These are phyloP conservation scores for Leishmania lainsoni DNA, from an alignment of 208 protist genomes.

Conservation along the genomic window DNA sequence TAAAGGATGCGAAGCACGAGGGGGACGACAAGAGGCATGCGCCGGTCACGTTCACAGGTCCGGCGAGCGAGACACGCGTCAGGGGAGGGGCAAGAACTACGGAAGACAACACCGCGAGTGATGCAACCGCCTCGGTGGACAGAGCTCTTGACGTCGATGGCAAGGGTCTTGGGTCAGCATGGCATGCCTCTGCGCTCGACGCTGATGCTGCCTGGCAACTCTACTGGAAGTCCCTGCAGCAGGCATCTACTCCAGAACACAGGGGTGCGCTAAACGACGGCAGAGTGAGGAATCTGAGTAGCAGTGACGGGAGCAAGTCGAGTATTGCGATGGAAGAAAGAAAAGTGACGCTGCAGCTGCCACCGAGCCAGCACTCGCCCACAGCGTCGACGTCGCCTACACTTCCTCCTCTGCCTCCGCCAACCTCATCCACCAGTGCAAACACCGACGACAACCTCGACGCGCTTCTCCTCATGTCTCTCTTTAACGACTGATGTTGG, in stretches of 20 bases:
- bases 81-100: neutral
- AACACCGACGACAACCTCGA: slow-evolving; percentile 25
- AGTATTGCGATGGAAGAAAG: neutral
- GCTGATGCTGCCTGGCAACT: slow-evolving; percentile 19
- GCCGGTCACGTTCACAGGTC: neutral
- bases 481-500: slow-evolving; percentile 15
- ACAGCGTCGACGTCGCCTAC: neutral
- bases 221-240: slow-evolving; percentile 20
- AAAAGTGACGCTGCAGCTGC: neutral
- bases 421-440: neutral
- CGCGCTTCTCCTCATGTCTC: slow-evolving; percentile 26
- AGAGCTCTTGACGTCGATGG: neutral
- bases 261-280: neutral
- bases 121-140: neutral
- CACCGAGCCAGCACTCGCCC: neutral
- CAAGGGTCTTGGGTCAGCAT: neutral
- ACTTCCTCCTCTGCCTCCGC: neutral
- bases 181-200: neutral
- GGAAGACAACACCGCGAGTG: neutral
- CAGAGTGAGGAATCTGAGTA: neutral
- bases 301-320: neutral
- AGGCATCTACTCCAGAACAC: neutral
- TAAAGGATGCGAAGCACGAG: neutral
- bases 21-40: neutral
- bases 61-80: neutral